A percentile compares a stretch with the other conserved stretches of the same genome.
phyloP scores from a whole-genome alignment of 768 basidiomycete species.

The Coprinellus micaceus region DNA sequence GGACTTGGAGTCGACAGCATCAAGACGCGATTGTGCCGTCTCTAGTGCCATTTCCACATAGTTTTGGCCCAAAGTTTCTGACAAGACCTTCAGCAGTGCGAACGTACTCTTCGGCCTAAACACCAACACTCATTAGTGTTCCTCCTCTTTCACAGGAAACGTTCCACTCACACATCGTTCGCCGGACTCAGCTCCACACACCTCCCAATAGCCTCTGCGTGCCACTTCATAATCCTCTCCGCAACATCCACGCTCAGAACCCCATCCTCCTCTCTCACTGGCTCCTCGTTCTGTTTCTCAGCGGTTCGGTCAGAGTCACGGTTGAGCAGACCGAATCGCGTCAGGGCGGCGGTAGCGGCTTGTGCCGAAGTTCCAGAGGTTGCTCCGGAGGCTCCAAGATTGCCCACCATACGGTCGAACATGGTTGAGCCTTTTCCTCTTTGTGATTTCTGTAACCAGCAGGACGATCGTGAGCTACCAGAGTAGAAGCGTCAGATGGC shows the following conservation, averaged over 20 bases:
- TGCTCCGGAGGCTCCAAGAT: slow-evolving; percentile 71
- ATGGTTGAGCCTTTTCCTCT: slow-evolving; percentile 65
- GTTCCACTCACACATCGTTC: slow-evolving; percentile 73
- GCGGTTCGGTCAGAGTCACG: slow-evolving; percentile 45
- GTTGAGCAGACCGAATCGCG: slow-evolving; percentile 85
- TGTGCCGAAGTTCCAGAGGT: slow-evolving; percentile 70
- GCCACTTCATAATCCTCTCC: slow-evolving; percentile 94
- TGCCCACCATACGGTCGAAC: slow-evolving; percentile 92
- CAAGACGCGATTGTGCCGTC: slow-evolving; percentile 75
- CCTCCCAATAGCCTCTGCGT: slow-evolving; percentile 93
- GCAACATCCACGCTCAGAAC: slow-evolving; percentile 68
- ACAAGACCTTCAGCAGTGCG: slow-evolving; percentile 74
- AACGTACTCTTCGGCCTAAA: slow-evolving; percentile 85
- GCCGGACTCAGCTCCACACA: slow-evolving; percentile 84
- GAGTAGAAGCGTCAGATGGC: not conserved
- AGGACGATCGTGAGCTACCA: too few relatives aligned
- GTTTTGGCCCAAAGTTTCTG: slow-evolving; percentile 76
- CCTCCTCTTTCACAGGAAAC: not conserved
- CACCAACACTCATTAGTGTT: slow-evolving; percentile 6
- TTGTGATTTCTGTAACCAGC: slow-evolving; percentile 50
- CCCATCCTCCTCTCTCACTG: slow-evolving; percentile 78
- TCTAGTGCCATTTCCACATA: slow-evolving; percentile 93
- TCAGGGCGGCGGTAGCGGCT: slow-evolving; percentile 76
- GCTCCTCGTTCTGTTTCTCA: slow-evolving; percentile 62
- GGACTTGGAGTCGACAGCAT: slow-evolving; percentile 65